Conservation (phyloP, 768 basidiomycete genomes). For the Termitomyces sp. region DNA sequence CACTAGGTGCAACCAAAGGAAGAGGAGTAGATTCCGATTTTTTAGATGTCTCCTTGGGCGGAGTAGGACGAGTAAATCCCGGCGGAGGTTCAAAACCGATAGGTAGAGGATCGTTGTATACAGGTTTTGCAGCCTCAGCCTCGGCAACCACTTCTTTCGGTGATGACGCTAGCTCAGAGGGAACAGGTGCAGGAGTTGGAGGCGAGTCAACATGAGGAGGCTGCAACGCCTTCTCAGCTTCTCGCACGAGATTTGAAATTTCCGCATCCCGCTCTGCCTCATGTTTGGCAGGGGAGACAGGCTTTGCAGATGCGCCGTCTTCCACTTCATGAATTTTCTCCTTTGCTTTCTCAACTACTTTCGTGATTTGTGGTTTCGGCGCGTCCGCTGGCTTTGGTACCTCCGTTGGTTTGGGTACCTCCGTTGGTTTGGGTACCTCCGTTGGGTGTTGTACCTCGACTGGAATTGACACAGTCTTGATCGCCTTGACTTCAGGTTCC, state of each 20-base stretch:
- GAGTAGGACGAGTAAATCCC: conserved; percentile 65
- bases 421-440: neutral
- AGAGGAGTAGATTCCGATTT: conserved; percentile 32
- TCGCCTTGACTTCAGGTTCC: conserved; percentile 31
- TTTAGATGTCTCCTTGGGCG: conserved; percentile 34
- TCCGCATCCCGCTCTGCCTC: conserved; percentile 41
- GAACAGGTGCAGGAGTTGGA: conserved; percentile 8
- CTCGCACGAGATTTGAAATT: conserved; percentile 61
- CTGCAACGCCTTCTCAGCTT: conserved; percentile 69
- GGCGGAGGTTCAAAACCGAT: conserved; percentile 92
- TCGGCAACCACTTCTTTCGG: conserved; percentile 8
- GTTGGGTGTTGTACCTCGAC: neutral
- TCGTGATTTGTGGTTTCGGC: conserved; percentile 39
- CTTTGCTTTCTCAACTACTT: conserved; percentile 38
- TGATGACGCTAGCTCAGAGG: neutral
- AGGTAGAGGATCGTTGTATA: conserved; percentile 76
- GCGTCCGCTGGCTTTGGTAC: conserved; percentile 20
- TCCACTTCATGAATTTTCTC: conserved; percentile 36
- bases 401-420: neutral
- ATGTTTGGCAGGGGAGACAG: conserved; percentile 12
- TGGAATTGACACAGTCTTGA: conserved; percentile 23
- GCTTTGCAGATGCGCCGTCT: conserved; percentile 5
- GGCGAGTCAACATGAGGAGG: conserved; percentile 28
- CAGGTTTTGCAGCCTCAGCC: conserved; percentile 23
- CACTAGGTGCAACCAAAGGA: conserved; percentile 76